Evolutionary conservation across 78 protist genomes (phyloP).

Genomic region (Dictyostelium intermedium): DNA sequence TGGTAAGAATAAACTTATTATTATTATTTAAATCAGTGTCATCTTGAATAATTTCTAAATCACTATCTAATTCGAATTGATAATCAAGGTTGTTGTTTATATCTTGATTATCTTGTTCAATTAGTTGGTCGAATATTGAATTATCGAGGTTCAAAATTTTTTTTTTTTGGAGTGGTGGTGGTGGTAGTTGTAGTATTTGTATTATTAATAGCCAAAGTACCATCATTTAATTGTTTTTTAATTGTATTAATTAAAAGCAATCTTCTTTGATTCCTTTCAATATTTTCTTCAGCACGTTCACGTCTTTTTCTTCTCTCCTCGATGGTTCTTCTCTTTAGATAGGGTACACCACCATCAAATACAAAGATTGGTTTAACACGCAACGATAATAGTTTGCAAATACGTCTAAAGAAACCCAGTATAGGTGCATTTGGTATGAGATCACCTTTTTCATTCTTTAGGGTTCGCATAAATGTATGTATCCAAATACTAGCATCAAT

Average conservation of each 20-base stretch:
- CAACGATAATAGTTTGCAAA: constrained; percentile 14
- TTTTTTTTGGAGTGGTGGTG: background rate
- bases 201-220: background rate
- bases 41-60: constrained; percentile 30
- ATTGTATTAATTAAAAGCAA: constrained; percentile 32
- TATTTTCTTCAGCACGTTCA: background rate
- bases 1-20: background rate
- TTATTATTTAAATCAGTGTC: background rate
- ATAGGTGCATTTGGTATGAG: constrained; percentile 41
- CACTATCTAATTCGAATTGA: constrained; percentile 31
- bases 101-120: background rate
- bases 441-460: constrained; percentile 59
- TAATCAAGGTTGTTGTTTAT: background rate
- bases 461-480: constrained; percentile 30
- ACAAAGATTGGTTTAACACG: constrained; percentile 63
- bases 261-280: constrained; percentile 44
- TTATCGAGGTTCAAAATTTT: background rate
- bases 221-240: constrained; percentile 3
- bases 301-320: constrained; percentile 68
- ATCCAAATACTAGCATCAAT: constrained; percentile 73
- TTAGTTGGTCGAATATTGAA: background rate
- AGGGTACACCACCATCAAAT: constrained; percentile 63
- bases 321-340: constrained; percentile 45
- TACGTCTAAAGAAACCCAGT: constrained; percentile 70
- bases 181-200: background rate